Base-by-base conservation (phyloP, 108 stramenopile genomes). In the Mediolabrus comicus region DNA sequence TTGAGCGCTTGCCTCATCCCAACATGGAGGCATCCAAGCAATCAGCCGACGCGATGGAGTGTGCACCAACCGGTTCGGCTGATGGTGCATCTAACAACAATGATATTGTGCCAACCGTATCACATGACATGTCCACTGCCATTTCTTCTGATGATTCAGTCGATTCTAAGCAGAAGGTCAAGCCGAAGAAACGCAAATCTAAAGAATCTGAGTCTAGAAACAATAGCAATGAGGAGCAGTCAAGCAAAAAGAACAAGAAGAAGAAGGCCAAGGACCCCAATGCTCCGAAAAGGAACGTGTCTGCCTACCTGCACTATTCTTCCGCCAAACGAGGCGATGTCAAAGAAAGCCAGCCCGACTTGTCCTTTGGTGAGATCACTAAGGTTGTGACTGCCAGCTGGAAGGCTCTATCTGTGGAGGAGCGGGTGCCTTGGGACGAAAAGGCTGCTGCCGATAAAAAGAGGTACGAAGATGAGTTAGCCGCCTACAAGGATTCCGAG, bases 371-470 rank as follows among this genome's bases (percentile, higher is more conserved):
- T 39, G 83, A 88, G 26, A 86, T 91, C 26, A 88, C 89, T 0
- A 74, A 85, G 17, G 62, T 85, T 46, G 86, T 94, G 55, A 87
- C 87, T 17, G 74, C 59, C 4, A 53, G 78, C 14, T 93, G 86
- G 86, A 93, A 93, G 85, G 76, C 61, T 14, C 72, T 93, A 6
- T 34, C 81, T 34, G 79, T 58, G 3, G 74, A 84, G n/a, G 89
- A 90, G 65, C 59, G 80, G 9, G 72, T 75, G 43, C 69, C 73
- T 19, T 92, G 87, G 87, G 85, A 92, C 2, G 59, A 65, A 53
- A 89, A 85, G 68, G 91, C 91, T 31, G 86, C 56, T 1, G 80
- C 67, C n/a, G 88, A 92, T 61, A 89, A 92, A 78, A 78, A 73
- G 30, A 65, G 88, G 24, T 89, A 89, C 69, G 71, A 83, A 57